These are phyloP conservation scores for Penicillium angulare DNA, from an alignment of 495 filamentous ascomycete species.

Conservation along the genomic window DNA sequence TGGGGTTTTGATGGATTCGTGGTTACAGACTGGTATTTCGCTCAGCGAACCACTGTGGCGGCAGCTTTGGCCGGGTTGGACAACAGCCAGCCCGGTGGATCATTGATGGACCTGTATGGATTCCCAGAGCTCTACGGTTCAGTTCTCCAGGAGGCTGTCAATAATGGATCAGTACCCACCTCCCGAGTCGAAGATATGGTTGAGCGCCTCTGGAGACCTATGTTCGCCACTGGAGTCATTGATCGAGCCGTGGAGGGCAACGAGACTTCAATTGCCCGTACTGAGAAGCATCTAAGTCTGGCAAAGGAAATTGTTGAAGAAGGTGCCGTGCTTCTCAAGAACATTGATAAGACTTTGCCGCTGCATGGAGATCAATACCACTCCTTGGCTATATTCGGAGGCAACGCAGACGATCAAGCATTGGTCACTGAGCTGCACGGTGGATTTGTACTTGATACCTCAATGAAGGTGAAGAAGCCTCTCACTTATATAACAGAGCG, in stretches of 20 bases:
- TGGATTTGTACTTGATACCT: not conserved
- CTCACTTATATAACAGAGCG: not conserved
- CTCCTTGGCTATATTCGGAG: not conserved
- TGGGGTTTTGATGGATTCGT: slow-evolving; percentile 91
- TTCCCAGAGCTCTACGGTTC: slow-evolving; percentile 62
- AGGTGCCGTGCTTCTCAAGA: slow-evolving; percentile 67
- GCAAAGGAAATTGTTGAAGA: slow-evolving; percentile 57
- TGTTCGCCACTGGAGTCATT: slow-evolving; percentile 55
- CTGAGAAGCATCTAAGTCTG: slow-evolving; percentile 61
- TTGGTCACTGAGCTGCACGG: not conserved
- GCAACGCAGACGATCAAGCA: not conserved
- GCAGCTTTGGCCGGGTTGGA: slow-evolving; percentile 81
- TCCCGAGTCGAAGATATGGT: slow-evolving; percentile 57
- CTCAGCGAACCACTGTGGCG: slow-evolving; percentile 54
- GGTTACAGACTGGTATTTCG: slow-evolving; percentile 62
- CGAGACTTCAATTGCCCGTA: slow-evolving; percentile 61
- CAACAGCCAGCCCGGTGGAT: slow-evolving; percentile 83
- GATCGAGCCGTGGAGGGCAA: slow-evolving; percentile 37
- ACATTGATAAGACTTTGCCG: slow-evolving; percentile 55
- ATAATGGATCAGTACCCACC: slow-evolving; percentile 63
- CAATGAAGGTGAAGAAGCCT: not conserved
- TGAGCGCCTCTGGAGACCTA: slow-evolving; percentile 50
- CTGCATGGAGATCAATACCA: not conserved
- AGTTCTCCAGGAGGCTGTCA: slow-evolving; percentile 67
- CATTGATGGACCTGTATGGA: not conserved